A percentile compares a stretch with the other conserved stretches of the same genome.
phyloP scores from a whole-genome alignment of 2,329 filamentous ascomycete genomes.

The Cryoendolithus antarcticus region DNA sequence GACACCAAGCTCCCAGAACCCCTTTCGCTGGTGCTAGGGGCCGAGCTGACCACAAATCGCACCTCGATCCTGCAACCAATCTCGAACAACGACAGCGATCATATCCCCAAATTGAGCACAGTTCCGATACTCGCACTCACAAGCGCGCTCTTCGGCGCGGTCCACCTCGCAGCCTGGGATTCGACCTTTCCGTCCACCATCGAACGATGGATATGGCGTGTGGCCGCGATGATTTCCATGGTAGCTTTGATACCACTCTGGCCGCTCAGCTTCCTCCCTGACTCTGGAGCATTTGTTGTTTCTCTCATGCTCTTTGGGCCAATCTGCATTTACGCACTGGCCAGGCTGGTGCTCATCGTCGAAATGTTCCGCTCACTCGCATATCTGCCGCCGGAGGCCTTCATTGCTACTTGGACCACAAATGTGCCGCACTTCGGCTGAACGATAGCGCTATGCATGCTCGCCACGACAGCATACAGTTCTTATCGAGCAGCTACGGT shows the following conservation, averaged over 20 bases:
- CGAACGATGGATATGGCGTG: conserved; percentile 7
- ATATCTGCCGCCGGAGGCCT: conserved; percentile 1
- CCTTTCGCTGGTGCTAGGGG: too few species aligned
- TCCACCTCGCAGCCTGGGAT: conserved; percentile 8
- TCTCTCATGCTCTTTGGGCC: not conserved
- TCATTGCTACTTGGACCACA: conserved; percentile 2
- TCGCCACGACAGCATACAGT: too few species aligned
- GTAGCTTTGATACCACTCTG: too few species aligned
- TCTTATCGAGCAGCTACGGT: too few species aligned
- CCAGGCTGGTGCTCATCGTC: conserved; percentile 1
- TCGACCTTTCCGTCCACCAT: conserved; percentile 7
- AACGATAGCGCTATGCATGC: not conserved
- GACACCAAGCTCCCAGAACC: too few species aligned
- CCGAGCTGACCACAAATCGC: not conserved
- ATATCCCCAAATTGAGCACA: not conserved
- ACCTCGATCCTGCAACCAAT: not conserved
- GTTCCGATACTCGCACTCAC: not conserved
- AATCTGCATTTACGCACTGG: not conserved
- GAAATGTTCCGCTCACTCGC: conserved; percentile 2
- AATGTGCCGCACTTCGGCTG: conserved; percentile 4
- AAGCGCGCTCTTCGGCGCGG: conserved; percentile 3
- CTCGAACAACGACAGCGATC: not conserved
- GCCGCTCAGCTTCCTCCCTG: too few species aligned
- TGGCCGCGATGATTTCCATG: conserved; percentile 4
- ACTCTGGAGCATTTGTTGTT: not conserved